Evolutionary conservation across 179 eudicot genomes (phyloP), one percentile per base, ranked within the genome.

Genomic region (Heliamphora pulchella): DNA sequence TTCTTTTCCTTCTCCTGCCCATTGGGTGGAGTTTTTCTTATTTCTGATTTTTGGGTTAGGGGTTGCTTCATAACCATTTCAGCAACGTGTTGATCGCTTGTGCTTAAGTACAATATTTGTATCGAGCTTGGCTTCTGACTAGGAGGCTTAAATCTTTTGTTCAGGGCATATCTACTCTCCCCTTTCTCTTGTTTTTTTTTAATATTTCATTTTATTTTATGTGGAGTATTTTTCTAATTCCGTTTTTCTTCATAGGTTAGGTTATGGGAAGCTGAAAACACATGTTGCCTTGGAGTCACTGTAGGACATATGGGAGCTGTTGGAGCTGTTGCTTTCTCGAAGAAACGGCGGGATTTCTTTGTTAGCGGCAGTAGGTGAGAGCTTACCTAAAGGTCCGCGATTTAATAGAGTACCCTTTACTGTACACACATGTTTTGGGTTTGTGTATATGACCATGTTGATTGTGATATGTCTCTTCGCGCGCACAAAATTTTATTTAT

Each of bases 291-390:
- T 82, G 99, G 97, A 71, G 86, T 91, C 88, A 97, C 96, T 64
- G 58, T 80, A 74, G 99, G 98, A 69, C 99, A 96, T 84, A 85
- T 88, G 89, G 96, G 91, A 75, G 97, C 93, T 82, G 93, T 96
- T 85, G 98, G 96, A 81, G 97, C 98, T 79, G 94, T 96, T 87
- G 92, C 96, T 81, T 92, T 90, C 78, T 91, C 99, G 31, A 91
- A 89, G 88, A 94, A 91, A 81, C 83, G 58, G 53, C 84, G 85
- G 2, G 86, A 90, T 87, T 96, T 96, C 74, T 86, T 94, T 83
- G 94, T 96, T 77, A 96, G 99, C 70, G 99, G 96, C 71, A 94
- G 99, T 80, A 94, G 97, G 98, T 95, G 83, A 83, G 82, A 48
- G 13, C 76, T 70, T 81, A 57, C 31, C 22, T 44, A 41, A 57